phyloP scores from a whole-genome alignment of 768 basidiomycete species.

The Panus rudis region DNA sequence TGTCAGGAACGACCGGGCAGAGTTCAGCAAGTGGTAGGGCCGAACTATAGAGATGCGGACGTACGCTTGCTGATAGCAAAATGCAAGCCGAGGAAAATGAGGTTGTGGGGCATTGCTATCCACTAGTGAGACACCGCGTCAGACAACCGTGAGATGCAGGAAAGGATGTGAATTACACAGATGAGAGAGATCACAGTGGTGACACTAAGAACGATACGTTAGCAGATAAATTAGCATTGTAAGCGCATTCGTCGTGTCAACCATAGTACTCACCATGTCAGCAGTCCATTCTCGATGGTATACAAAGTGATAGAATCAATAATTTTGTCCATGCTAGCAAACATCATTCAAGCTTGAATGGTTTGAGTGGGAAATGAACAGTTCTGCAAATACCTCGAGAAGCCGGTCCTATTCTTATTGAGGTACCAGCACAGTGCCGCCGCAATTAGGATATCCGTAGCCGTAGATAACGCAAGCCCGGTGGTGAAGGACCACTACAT shows the following conservation, averaged over 20 bases:
- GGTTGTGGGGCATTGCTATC: slow-evolving; percentile 13
- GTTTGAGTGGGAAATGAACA: not conserved
- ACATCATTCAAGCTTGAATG: not conserved
- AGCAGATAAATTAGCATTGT: not conserved
- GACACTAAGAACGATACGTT: slow-evolving; percentile 3
- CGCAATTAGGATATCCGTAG: slow-evolving; percentile 9
- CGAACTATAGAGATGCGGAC: not conserved
- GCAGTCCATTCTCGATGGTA: slow-evolving; percentile 12
- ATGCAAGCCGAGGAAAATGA: slow-evolving; percentile 14
- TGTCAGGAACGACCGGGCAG: not conserved
- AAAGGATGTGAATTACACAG: slow-evolving; percentile 8
- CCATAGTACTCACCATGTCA: slow-evolving; percentile 11
- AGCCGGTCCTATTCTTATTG: slow-evolving; percentile 8
- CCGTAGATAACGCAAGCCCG: slow-evolving; percentile 7
- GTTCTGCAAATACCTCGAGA: slow-evolving; percentile 1
- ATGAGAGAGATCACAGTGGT: slow-evolving; percentile 10
- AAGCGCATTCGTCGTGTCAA: not conserved
- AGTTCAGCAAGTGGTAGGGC: not conserved
- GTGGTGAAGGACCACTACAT: slow-evolving; percentile 11
- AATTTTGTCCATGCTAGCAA: slow-evolving; percentile 14
- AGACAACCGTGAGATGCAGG: no score
- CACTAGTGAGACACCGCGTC: slow-evolving; percentile 5
- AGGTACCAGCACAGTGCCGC: slow-evolving; percentile 7
- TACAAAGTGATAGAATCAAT: slow-evolving; percentile 14
- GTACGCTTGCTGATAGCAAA: slow-evolving; percentile 13